Conservation (phyloP, 1,284 basidiomycete genomes). For the Ceratobasidium sp. region DNA sequence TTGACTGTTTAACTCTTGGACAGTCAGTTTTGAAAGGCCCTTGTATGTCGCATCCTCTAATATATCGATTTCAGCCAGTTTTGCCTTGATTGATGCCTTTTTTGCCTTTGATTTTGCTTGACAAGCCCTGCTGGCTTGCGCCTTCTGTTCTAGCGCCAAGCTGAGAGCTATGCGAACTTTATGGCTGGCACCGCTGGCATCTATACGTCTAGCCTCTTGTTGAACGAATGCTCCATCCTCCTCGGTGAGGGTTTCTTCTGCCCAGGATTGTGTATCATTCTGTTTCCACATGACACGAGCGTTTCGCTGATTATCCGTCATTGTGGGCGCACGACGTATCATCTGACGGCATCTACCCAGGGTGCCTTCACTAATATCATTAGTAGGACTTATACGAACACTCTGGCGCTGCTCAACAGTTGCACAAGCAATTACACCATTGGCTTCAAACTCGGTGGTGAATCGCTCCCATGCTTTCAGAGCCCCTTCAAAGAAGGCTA, state of each 20-base stretch:
- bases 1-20: slow-evolving; percentile 4
- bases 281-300: slow-evolving; percentile 13
- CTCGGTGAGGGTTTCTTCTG: neutral
- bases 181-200: neutral
- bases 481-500: slow-evolving; percentile 47
- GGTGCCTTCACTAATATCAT: slow-evolving; percentile 50
- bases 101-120: neutral
- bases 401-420: slow-evolving; percentile 44
- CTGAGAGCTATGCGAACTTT: neutral
- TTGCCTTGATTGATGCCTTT: neutral
- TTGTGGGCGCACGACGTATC: neutral
- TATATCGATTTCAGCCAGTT: neutral
- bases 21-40: neutral
- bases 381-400: slow-evolving; percentile 49
- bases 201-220: neutral
- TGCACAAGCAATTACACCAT: slow-evolving; percentile 37
- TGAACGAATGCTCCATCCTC: neutral
- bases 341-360: slow-evolving; percentile 43
- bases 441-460: slow-evolving; percentile 39
- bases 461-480: slow-evolving; percentile 47
- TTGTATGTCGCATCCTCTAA: neutral
- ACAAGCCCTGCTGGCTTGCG: neutral
- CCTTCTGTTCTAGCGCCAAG: neutral
- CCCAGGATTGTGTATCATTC: neutral
- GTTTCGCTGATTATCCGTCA: no score